Base-by-base conservation (phyloP, 495 filamentous ascomycete species). In the Penicillium alfredii region DNA sequence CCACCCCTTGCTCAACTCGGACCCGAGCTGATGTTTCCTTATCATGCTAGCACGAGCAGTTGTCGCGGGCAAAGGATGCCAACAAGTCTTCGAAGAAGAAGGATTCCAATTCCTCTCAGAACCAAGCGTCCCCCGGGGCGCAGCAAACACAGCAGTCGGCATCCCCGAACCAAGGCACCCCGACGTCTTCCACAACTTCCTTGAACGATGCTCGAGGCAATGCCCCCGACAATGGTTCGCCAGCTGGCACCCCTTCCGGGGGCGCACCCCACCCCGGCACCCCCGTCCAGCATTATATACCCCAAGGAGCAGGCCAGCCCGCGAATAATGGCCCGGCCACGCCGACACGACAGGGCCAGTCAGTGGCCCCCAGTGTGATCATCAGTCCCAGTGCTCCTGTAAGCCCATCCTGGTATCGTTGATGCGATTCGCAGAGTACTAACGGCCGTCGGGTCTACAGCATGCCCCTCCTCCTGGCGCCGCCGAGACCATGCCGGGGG, bases 1-100 rank as follows among this genome's bases (percentile, higher is more conserved):
- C 18, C 8, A 11, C 8, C 35, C 46, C 16, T 35, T 41, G 17
- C 30, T 50, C 44, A 28, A 35, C 18, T 35, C 7, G 8, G 14
- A 38, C 21, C 17, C 5, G 36, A 33, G 38, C 54, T 63, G 46
- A 67, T 47, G 45, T 61, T 54, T 50, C 49, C 42, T 45, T 58
- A 9, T 30, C 12, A n/a, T n/a, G n/a, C n/a, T 39, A 79, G 78
- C 80, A 84, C 47, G 78, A 82, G 61, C 78, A 96, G 87, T 86
- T 97, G 69, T 95, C 92, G 67, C 78, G 93, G 66, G 81, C 82
- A 42, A 95, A 93, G 76, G 84, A 94, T 64, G 75, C 82, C 41
- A 92, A 81, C 63, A 93, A 90, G 65, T 84, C 85, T 35, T 90
- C 87, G 66, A 93, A 97, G 71, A 94, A 94, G 71, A 89, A 94